These are phyloP conservation scores for Cenococcum geophilum DNA, from an alignment of 495 filamentous ascomycete species.

Conservation along the genomic window DNA sequence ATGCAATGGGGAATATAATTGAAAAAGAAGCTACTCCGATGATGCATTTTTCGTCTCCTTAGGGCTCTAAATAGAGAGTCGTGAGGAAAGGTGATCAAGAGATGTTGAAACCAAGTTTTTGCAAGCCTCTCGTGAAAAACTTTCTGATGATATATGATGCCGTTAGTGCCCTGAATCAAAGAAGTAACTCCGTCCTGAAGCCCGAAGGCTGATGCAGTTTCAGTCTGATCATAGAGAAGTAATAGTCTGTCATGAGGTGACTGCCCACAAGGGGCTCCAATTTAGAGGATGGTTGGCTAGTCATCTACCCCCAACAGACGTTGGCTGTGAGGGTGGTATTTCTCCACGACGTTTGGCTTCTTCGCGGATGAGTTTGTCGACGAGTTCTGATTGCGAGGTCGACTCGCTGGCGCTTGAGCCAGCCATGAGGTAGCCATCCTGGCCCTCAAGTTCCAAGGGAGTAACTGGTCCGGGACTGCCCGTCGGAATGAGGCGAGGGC, in stretches of 20 bases:
- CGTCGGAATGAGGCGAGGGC: constrained; percentile 35
- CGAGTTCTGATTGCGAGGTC: constrained; percentile 11
- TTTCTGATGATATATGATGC: constrained; percentile 19
- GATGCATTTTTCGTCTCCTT: not conserved
- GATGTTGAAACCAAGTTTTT: constrained; percentile 9
- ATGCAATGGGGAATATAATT: not conserved
- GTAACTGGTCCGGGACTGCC: constrained; percentile 41
- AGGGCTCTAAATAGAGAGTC: not conserved
- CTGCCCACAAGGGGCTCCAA: not conserved
- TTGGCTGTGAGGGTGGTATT: constrained; percentile 45
- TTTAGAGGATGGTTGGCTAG: constrained; percentile 5
- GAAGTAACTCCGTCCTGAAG: constrained; percentile 8
- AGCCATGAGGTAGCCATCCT: constrained; percentile 34
- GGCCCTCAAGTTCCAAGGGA: constrained; percentile 36
- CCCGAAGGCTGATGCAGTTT: not conserved
- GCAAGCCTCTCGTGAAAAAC: not conserved
- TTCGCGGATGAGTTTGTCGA: constrained; percentile 37
- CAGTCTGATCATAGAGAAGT: constrained; percentile 3
- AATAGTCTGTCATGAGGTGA: not conserved
- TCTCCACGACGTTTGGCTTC: constrained; percentile 37
- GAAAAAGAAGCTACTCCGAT: not conserved
- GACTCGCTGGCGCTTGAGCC: constrained; percentile 21
- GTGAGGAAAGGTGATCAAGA: constrained; percentile 4
- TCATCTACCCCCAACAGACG: constrained; percentile 24
- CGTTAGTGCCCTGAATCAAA: constrained; percentile 14